Conservation (phyloP, 352 stramenopile species). For the Saprolegnia diclina region DNA sequence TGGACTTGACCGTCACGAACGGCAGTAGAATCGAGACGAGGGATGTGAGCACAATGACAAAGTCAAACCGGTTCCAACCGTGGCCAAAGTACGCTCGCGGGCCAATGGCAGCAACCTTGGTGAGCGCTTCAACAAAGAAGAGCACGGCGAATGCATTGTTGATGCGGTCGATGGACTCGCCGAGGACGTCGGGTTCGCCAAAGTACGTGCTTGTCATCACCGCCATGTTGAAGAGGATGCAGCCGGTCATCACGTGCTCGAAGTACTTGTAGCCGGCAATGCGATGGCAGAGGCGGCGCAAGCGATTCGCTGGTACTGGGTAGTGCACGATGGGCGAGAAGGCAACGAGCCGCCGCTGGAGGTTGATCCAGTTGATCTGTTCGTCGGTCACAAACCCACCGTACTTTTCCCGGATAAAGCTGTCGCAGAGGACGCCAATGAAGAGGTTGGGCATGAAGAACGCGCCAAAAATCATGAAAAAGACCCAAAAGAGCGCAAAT, state of each 20-base stretch:
- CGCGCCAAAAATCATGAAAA: conserved; percentile 88
- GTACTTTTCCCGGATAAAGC: conserved; percentile 87
- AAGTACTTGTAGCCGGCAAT: conserved; percentile 67
- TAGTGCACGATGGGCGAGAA: conserved; percentile 58
- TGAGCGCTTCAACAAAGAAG: conserved; percentile 80
- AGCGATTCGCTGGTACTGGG: conserved; percentile 43
- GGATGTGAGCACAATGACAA: conserved; percentile 57
- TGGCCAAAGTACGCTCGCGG: conserved; percentile 78
- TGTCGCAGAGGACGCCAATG: conserved; percentile 91
- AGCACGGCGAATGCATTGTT: conserved; percentile 85
- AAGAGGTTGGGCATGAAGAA: conserved; percentile 95
- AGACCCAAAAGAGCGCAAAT: conserved; percentile 84
- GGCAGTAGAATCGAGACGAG: conserved; percentile 52
- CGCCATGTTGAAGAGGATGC: conserved; percentile 89
- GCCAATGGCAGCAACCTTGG: conserved; percentile 82
- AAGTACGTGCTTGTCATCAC: conserved; percentile 87
- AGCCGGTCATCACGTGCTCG: conserved; percentile 84
- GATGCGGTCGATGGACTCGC: conserved; percentile 45
- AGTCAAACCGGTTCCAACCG: conserved; percentile 87
- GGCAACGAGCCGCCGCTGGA: conserved; percentile 55
- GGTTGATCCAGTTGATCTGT: conserved; percentile 87
- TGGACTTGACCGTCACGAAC: conserved; percentile 40
- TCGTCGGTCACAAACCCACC: conserved; percentile 64
- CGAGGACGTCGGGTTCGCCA: conserved; percentile 58
- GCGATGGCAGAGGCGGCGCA: conserved; percentile 51